phyloP scores from a whole-genome alignment of 2,329 filamentous ascomycete species.

The Coniella lustricola region DNA sequence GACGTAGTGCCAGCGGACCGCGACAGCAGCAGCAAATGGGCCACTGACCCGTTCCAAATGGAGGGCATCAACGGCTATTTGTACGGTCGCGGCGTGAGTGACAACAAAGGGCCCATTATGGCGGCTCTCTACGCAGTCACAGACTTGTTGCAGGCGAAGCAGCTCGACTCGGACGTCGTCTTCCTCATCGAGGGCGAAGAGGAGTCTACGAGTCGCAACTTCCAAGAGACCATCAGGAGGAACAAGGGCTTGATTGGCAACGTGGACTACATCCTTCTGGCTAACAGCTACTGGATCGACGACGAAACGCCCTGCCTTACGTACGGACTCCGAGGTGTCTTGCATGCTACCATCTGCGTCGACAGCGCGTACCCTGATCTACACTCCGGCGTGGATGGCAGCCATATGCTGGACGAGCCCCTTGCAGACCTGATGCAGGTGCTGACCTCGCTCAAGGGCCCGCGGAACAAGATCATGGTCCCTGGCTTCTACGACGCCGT shows the following conservation, averaged over 20 bases:
- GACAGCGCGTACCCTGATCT: slow-evolving; percentile 82
- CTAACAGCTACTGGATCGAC: slow-evolving; percentile 98
- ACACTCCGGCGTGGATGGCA: slow-evolving; percentile 95
- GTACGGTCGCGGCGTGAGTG: slow-evolving; percentile 91
- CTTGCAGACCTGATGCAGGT: slow-evolving; percentile 84
- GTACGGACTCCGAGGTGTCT: slow-evolving; percentile 86
- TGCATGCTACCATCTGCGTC: slow-evolving; percentile 86
- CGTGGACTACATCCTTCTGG: slow-evolving; percentile 88
- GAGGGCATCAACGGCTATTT: slow-evolving; percentile 86
- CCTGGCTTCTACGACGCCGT: slow-evolving; percentile 86
- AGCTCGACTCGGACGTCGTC: slow-evolving; percentile 77
- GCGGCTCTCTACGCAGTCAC: slow-evolving; percentile 91
- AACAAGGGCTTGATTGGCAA: slow-evolving; percentile 81
- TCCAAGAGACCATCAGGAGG: slow-evolving; percentile 71
- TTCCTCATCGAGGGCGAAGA: slow-evolving; percentile 97
- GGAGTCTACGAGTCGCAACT: slow-evolving; percentile 87
- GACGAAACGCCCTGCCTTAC: slow-evolving; percentile 93
- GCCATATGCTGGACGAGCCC: slow-evolving; percentile 80
- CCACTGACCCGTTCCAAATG: slow-evolving; percentile 80
- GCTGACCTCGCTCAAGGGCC: slow-evolving; percentile 73
- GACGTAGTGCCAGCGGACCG: slow-evolving; percentile 90
- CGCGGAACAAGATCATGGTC: slow-evolving; percentile 73
- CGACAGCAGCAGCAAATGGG: slow-evolving; percentile 69
- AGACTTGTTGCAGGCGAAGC: slow-evolving; percentile 77
- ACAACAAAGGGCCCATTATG: slow-evolving; percentile 95